Evolutionary conservation across 1,139 yeast genomes (phyloP).

Genomic region (Hanseniaspora gamundiae): DNA sequence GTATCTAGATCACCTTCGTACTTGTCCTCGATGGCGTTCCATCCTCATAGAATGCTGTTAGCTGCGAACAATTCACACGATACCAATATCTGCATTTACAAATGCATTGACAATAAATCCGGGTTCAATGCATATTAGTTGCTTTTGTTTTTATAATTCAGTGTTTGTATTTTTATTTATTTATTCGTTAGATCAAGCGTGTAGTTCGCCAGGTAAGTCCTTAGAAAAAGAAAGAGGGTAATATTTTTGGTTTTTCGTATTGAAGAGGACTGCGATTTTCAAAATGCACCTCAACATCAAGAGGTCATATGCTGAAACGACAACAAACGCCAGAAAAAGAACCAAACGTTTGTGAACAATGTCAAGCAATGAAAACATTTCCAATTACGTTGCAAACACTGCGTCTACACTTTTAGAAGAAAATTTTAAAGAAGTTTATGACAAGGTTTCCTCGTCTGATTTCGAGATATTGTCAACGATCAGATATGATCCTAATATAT

Average conservation of each 20-base stretch:
- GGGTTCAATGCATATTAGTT: neutral
- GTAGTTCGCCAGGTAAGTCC: no score
- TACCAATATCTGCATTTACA: slow-evolving; percentile 56
- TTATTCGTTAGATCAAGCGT: no score
- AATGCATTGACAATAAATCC: slow-evolving; percentile 30
- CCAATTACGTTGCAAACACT: neutral
- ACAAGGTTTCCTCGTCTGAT: slow-evolving; percentile 10
- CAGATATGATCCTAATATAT: slow-evolving; percentile 54
- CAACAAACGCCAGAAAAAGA: neutral
- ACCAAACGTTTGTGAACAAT: neutral
- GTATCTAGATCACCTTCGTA: slow-evolving; percentile 29
- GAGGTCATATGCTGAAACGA: no score
- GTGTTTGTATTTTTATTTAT: neutral
- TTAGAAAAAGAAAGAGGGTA: neutral
- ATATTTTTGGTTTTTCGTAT: no score
- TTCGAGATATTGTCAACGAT: slow-evolving; percentile 57
- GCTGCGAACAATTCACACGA: slow-evolving; percentile 82
- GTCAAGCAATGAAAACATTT: neutral
- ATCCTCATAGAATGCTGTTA: slow-evolving; percentile 90
- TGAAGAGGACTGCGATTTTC: no score
- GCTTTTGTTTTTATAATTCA: neutral
- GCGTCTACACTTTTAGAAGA: neutral
- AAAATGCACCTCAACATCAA: no score
- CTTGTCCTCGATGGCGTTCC: slow-evolving; percentile 60
- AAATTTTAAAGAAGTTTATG: neutral